These are phyloP conservation scores for Zygosaccharomyces gambellarensis DNA, from an alignment of 805 yeast species.

Conservation along the genomic window DNA sequence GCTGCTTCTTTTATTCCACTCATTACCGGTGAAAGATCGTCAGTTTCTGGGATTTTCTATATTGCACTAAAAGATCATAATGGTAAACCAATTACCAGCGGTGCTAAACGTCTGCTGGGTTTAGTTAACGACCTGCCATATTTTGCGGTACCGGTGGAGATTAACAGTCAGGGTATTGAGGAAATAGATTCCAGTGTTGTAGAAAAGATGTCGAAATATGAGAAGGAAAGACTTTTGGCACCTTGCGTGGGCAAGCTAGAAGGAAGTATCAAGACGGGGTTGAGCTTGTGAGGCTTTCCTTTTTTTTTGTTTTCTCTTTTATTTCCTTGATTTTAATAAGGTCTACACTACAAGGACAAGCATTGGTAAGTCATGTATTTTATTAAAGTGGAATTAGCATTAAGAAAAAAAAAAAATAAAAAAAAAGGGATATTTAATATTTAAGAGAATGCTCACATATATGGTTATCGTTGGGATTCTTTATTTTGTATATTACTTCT, in stretches of 20 bases:
- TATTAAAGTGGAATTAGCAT: not conserved
- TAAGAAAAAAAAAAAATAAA: not conserved
- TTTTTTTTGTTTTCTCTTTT: not conserved
- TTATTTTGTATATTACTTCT: no score
- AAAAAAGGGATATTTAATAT: not conserved
- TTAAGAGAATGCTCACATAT: not conserved
- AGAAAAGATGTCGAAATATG: conserved; percentile 45
- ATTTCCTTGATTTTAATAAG: not conserved
- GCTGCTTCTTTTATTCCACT: conserved; percentile 45
- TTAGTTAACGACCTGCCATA: conserved; percentile 34
- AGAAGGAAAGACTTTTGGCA: conserved; percentile 39
- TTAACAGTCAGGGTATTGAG: conserved; percentile 50
- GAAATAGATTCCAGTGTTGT: conserved; percentile 53
- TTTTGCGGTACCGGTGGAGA: conserved; percentile 60
- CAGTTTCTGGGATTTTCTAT: conserved; percentile 49
- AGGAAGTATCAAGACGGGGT: conserved; percentile 22
- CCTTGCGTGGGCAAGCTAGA: conserved; percentile 23
- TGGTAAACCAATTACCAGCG: conserved; percentile 39
- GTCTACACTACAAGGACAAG: not conserved
- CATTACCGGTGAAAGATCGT: conserved; percentile 31
- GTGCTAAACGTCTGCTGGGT: conserved; percentile 19
- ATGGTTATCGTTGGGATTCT: no score
- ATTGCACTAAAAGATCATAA: conserved; percentile 45
- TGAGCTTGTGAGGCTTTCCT: not conserved
- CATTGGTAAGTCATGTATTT: not conserved